Conservation (phyloP, 1,284 basidiomycete species). For the Lentinula novae-zelandiae region DNA sequence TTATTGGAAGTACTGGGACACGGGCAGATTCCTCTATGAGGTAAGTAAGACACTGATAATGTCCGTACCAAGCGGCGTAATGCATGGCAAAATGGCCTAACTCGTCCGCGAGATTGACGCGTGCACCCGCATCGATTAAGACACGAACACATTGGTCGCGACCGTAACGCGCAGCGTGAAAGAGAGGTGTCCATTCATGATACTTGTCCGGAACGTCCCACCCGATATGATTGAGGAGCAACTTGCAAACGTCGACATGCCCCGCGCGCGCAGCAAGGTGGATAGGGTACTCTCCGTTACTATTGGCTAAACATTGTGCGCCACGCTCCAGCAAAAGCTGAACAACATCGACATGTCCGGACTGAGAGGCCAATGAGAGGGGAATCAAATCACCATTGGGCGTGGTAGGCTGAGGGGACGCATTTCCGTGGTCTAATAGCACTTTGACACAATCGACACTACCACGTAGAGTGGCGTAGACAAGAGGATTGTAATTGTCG, state of each 20-base stretch:
- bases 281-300: constrained; percentile 93
- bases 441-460: constrained; percentile 79
- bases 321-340: constrained; percentile 74
- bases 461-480: constrained; percentile 91
- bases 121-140: constrained; percentile 77
- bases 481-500: constrained; percentile 92
- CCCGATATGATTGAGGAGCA: constrained; percentile 75
- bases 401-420: constrained; percentile 53
- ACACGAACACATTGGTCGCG: constrained; percentile 74
- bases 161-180: constrained; percentile 93
- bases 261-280: constrained; percentile 98
- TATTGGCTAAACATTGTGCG: constrained; percentile 81
- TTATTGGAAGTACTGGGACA: constrained; percentile 20
- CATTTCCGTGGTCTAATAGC: constrained; percentile 66
- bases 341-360: constrained; percentile 86
- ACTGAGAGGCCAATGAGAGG: constrained; percentile 87
- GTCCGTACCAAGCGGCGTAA: constrained; percentile 98
- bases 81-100: constrained; percentile 84
- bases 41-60: constrained; percentile 74
- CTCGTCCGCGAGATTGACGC: constrained; percentile 80
- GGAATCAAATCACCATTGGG: constrained; percentile 78
- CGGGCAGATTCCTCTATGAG: constrained; percentile 53
- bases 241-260: constrained; percentile 76
- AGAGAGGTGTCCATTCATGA: constrained; percentile 97
- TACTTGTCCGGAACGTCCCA: constrained; percentile 95